phyloP scores from a whole-genome alignment of 345 rosid species.

The Salix arbutifolia region DNA sequence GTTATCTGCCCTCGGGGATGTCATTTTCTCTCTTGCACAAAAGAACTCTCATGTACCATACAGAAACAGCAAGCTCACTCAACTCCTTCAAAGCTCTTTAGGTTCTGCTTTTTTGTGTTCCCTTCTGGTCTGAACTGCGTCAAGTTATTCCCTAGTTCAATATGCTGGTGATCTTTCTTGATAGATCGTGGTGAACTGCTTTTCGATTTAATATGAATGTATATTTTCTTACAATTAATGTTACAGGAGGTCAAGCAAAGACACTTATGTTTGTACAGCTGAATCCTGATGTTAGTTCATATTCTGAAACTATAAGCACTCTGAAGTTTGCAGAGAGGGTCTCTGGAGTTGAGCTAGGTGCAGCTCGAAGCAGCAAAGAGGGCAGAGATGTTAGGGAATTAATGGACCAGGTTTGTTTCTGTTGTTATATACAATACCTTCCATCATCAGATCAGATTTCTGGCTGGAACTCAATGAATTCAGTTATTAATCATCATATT shows the following conservation, averaged over 20 bases:
- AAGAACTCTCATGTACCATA: constrained; percentile 86
- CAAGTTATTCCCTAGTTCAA: background rate
- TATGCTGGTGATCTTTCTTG: background rate
- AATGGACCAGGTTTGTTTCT: constrained; percentile 67
- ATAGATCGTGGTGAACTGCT: background rate
- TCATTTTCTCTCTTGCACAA: constrained; percentile 80
- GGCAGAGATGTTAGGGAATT: constrained; percentile 77
- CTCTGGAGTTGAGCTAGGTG: constrained; percentile 92
- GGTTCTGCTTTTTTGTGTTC: constrained; percentile 31
- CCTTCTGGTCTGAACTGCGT: background rate
- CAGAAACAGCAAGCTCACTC: constrained; percentile 98
- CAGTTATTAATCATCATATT: background rate
- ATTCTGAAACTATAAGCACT: constrained; percentile 73
- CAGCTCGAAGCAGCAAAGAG: constrained; percentile 81
- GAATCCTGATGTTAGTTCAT: constrained; percentile 76
- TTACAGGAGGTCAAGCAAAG: constrained; percentile 91
- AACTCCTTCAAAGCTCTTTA: constrained; percentile 78
- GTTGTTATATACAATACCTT: background rate
- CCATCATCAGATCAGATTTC: background rate
- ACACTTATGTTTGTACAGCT: constrained; percentile 97
- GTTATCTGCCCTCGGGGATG: constrained; percentile 89
- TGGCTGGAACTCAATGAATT: background rate
- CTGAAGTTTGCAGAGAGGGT: constrained; percentile 96
- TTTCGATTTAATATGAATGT: background rate
- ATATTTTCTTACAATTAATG: constrained; percentile 3